phyloP scores from a whole-genome alignment of 1,139 yeast species.

The Kurtzmaniella quercitrusa region DNA sequence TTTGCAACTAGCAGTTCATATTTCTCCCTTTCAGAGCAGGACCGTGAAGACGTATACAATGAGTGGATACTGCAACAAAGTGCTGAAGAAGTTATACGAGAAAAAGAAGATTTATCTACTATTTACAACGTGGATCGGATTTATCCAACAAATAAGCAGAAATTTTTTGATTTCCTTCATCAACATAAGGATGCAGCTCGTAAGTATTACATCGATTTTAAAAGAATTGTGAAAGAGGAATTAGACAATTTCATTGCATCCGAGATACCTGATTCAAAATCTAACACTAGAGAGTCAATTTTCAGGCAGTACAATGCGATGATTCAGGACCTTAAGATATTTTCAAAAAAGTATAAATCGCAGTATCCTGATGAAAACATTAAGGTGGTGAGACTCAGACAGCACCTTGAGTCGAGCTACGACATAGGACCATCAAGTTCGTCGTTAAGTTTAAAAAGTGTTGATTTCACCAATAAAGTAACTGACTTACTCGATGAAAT shows the following conservation, averaged over 20 bases:
- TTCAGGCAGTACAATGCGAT: constrained; percentile 23
- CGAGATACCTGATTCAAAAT: constrained; percentile 9
- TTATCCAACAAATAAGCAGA: constrained; percentile 26
- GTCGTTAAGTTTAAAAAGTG: background rate
- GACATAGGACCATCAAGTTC: too few species aligned
- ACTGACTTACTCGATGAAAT: background rate
- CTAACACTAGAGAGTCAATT: constrained; percentile 18
- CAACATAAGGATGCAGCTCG: constrained; percentile 27
- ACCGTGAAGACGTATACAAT: constrained; percentile 25
- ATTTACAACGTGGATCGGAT: constrained; percentile 3
- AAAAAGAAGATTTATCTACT: constrained; percentile 1
- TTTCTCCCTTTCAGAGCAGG: constrained; percentile 20
- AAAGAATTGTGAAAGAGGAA: constrained; percentile 14
- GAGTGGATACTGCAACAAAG: constrained; percentile 25
- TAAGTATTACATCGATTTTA: constrained; percentile 26
- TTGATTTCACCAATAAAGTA: background rate
- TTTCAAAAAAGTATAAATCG: constrained; percentile 24
- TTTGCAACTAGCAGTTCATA: constrained; percentile 29
- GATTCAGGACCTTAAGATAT: constrained; percentile 22
- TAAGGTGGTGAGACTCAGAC: constrained; percentile 23
- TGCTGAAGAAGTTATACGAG: background rate
- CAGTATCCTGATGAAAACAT: constrained; percentile 20
- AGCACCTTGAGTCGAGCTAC: constrained; percentile 13
- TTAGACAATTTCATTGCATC: constrained; percentile 10
- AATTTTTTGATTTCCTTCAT: constrained; percentile 25